These are phyloP conservation scores for Furcasterigmium sp. DNA, from an alignment of 2,329 filamentous ascomycete genomes.

Conservation along the genomic window DNA sequence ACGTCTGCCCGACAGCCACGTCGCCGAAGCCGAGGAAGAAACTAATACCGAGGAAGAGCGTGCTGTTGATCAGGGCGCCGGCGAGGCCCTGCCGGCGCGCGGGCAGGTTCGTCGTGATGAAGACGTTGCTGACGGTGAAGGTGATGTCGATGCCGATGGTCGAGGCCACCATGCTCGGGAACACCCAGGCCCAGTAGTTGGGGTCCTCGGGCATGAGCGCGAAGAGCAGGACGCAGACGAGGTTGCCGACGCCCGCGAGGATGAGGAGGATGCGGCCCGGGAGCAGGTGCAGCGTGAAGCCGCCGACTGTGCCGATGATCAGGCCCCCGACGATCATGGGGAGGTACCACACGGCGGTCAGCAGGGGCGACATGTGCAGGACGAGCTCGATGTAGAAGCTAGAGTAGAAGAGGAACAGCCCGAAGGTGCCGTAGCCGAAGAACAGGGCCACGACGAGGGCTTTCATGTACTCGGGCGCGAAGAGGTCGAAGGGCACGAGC, in stretches of 20 bases:
- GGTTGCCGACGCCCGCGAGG: constrained; percentile 54
- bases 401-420: constrained; percentile 59
- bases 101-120: constrained; percentile 69
- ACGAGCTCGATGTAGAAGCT: constrained; percentile 60
- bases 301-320: constrained; percentile 56
- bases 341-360: constrained; percentile 63
- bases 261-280: constrained; percentile 58
- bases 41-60: constrained; percentile 68
- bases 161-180: constrained; percentile 62
- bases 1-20: constrained; percentile 49
- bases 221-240: constrained; percentile 56
- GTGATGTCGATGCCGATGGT: constrained; percentile 72
- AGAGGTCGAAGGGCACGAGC: constrained; percentile 58
- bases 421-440: constrained; percentile 55
- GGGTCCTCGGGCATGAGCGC: constrained; percentile 55
- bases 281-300: constrained; percentile 62
- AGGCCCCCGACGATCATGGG: constrained; percentile 66
- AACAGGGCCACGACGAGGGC: constrained; percentile 50
- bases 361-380: constrained; percentile 53
- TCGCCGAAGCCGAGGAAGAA: constrained; percentile 68
- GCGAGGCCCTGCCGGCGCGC: constrained; percentile 64
- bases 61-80: constrained; percentile 64
- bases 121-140: constrained; percentile 71
- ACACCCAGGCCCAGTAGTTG: constrained; percentile 70
- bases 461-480: constrained; percentile 57